Conservation (phyloP, 306 rosid genomes). For the Rubus idaeus region DNA sequence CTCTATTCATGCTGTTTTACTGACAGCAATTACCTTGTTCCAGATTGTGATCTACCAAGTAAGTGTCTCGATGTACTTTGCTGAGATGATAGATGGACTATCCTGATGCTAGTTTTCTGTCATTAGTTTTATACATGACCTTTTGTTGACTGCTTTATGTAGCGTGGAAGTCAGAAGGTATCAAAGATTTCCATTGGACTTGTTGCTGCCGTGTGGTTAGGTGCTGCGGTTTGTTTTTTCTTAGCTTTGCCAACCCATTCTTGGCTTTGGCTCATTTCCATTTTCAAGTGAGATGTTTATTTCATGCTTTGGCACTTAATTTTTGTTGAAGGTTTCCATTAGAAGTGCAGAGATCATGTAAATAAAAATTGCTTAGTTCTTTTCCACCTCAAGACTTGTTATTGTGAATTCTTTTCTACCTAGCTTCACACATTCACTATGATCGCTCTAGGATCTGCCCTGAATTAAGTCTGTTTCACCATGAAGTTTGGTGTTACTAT, state of each 20-base stretch:
- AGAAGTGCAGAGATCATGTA: background rate
- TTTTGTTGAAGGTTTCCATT: background rate
- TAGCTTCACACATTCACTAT: background rate
- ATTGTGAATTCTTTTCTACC: background rate
- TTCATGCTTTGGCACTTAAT: background rate
- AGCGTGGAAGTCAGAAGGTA: slow-evolving; percentile 82
- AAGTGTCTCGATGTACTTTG: slow-evolving; percentile 22
- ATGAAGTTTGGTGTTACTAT: background rate
- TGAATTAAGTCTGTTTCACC: background rate
- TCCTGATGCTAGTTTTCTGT: slow-evolving; percentile 21
- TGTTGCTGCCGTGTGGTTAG: slow-evolving; percentile 58
- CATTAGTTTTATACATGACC: background rate
- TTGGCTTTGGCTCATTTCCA: slow-evolving; percentile 87
- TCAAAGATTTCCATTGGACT: slow-evolving; percentile 57
- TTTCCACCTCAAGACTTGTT: background rate
- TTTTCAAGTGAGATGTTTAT: slow-evolving; percentile 62
- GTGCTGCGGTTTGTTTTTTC: slow-evolving; percentile 72
- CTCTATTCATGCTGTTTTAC: slow-evolving; percentile 66
- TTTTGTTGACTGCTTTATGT: slow-evolving; percentile 16
- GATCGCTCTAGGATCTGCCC: background rate
- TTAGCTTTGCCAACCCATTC: slow-evolving; percentile 63
- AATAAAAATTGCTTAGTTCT: background rate
- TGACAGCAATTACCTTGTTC: slow-evolving; percentile 59
- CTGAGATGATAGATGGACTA: background rate
- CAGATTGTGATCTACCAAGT: slow-evolving; percentile 74